Conservation (phyloP, 768 basidiomycete genomes). For the Goffeauzyma gilvescens region DNA sequence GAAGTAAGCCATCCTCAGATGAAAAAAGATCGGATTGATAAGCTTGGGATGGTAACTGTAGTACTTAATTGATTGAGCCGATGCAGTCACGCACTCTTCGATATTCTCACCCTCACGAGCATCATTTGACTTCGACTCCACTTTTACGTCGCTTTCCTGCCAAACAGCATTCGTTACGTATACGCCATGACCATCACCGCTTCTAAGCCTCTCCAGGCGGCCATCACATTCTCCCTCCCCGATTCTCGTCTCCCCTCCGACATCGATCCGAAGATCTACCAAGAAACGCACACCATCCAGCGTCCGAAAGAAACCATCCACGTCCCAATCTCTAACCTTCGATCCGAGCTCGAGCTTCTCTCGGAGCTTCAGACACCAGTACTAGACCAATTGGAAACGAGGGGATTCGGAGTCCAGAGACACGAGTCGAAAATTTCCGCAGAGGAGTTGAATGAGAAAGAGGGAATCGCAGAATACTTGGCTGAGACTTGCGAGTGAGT, state of each 20-base stretch:
- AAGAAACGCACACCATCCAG: not conserved
- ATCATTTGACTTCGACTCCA: slow-evolving; percentile 11
- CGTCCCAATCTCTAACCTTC: slow-evolving; percentile 13
- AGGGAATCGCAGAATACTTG: slow-evolving; percentile 13
- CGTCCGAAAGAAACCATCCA: slow-evolving; percentile 11
- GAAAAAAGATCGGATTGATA: too few relatives aligned
- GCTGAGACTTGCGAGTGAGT: slow-evolving; percentile 13
- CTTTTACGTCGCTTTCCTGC: not conserved
- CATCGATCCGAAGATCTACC: slow-evolving; percentile 8
- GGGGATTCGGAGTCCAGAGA: slow-evolving; percentile 11
- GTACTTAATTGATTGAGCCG: too few relatives aligned
- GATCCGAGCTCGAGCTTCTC: slow-evolving; percentile 8
- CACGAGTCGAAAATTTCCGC: slow-evolving; percentile 6
- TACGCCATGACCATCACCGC: slow-evolving; percentile 13
- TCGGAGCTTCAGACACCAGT: not conserved
- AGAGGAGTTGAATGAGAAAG: slow-evolving; percentile 6
- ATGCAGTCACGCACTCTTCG: too few relatives aligned
- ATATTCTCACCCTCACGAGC: too few relatives aligned
- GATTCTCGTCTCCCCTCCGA: slow-evolving; percentile 3
- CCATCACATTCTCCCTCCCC: slow-evolving; percentile 16
- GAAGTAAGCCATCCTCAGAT: too few relatives aligned
- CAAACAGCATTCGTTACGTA: not conserved
- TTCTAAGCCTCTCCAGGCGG: slow-evolving; percentile 6
- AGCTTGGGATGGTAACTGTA: too few relatives aligned
- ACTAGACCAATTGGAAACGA: slow-evolving; percentile 9